These are phyloP conservation scores for Aethionema arabicum DNA, from an alignment of 345 rosid species.

Conservation along the genomic window DNA sequence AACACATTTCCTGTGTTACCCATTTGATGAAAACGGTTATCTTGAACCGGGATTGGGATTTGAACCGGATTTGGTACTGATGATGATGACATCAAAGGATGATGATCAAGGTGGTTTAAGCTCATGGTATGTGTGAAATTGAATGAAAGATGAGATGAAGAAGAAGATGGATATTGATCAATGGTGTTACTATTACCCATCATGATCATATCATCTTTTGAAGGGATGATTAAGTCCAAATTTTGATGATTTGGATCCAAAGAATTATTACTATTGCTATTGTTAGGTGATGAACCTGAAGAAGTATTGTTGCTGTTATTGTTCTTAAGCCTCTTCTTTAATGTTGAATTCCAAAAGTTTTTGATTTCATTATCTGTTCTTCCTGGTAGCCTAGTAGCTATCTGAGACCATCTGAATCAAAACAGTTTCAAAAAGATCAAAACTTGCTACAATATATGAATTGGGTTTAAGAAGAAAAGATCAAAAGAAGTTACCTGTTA, in stretches of 20 bases:
- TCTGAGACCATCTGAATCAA: conserved; percentile 80
- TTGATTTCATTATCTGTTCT: conserved; percentile 91
- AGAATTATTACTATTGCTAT: conserved; percentile 54
- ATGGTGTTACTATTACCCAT: conserved; percentile 41
- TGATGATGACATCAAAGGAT: conserved; percentile 42
- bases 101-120: conserved; percentile 48
- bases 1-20: conserved; percentile 37
- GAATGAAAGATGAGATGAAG: conserved; percentile 50
- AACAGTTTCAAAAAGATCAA: background rate
- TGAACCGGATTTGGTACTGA: conserved; percentile 24
- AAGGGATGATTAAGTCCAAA: conserved; percentile 36
- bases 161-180: conserved; percentile 48
- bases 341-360: conserved; percentile 90
- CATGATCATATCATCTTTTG: conserved; percentile 38
- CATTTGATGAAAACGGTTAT: conserved; percentile 43
- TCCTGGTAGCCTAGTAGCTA: conserved; percentile 89
- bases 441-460: background rate
- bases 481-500: conserved; percentile 60
- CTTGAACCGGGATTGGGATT: too few species aligned
- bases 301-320: conserved; percentile 34
- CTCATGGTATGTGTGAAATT: conserved; percentile 25
- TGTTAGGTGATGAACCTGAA: conserved; percentile 56
- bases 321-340: conserved; percentile 66
- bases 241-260: conserved; percentile 46
- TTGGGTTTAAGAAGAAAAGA: background rate